Evolutionary conservation across 2,329 filamentous ascomycete genomes (phyloP).

Genomic region (Fusarium pininemorale): DNA sequence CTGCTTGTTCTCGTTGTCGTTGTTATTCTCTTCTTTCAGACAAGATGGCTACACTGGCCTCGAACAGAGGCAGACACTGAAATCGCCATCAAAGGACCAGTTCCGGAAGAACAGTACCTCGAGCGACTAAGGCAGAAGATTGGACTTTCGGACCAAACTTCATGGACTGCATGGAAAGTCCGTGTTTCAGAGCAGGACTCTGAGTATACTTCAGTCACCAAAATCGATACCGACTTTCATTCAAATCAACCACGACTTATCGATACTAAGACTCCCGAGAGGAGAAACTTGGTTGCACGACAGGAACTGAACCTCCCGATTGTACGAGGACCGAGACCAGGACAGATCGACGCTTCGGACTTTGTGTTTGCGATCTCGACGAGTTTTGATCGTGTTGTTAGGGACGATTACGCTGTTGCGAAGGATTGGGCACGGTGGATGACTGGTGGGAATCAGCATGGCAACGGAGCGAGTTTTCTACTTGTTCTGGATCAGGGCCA

Average conservation of each 20-base stretch:
- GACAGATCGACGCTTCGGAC: conserved; percentile 50
- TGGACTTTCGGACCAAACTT: conserved; percentile 44
- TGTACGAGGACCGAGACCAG: conserved; percentile 42
- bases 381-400: conserved; percentile 52
- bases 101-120: conserved; percentile 48
- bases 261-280: conserved; percentile 39
- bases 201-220: conserved; percentile 42
- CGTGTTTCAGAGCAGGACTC: conserved; percentile 42
- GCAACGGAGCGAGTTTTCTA: conserved; percentile 56
- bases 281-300: conserved; percentile 40
- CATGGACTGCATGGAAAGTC: conserved; percentile 50
- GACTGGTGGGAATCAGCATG: conserved; percentile 51
- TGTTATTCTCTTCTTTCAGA: conserved; percentile 38
- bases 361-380: conserved; percentile 57
- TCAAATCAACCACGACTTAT: conserved; percentile 43
- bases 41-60: conserved; percentile 23
- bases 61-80: conserved; percentile 8
- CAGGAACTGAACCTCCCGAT: conserved; percentile 48
- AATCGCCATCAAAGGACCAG: conserved; percentile 25
- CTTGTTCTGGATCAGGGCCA: conserved; percentile 53
- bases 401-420: conserved; percentile 51
- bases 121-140: conserved; percentile 41
- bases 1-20: conserved; percentile 41
- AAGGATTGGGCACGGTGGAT: conserved; percentile 58
- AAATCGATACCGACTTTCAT: conserved; percentile 45